A percentile compares a stretch with the other conserved stretches of the same genome.
Evolutionary conservation across 208 protist genomes (phyloP).

Genomic region (Porcisia hertigi): DNA sequence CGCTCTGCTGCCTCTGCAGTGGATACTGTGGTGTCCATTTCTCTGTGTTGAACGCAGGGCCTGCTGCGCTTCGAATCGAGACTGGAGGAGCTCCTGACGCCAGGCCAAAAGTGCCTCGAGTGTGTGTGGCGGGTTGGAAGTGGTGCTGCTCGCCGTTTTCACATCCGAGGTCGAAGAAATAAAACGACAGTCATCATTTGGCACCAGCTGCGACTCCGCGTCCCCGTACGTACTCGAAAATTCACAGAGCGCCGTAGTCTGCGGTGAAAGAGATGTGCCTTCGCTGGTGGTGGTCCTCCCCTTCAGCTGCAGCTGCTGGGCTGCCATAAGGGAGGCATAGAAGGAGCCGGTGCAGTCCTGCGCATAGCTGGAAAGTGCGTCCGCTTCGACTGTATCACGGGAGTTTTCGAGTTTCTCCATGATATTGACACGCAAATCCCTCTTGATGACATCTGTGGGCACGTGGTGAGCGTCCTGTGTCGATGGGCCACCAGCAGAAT

Average conservation of each 20-base stretch:
- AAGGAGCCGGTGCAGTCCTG: slow-evolving; percentile 5
- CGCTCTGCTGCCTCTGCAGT: too few relatives aligned
- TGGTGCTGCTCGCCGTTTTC: not conserved
- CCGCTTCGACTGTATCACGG: too few relatives aligned
- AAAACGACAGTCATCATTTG: not conserved
- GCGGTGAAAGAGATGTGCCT: too few relatives aligned
- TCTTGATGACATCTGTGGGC: too few relatives aligned
- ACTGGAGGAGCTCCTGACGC: slow-evolving; percentile 3
- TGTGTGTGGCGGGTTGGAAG: not conserved
- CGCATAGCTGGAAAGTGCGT: too few relatives aligned
- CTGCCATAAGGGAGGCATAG: slow-evolving; percentile 13
- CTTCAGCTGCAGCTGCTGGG: slow-evolving; percentile 4
- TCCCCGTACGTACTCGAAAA: not conserved
- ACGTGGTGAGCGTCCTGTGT: too few relatives aligned
- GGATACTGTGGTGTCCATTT: too few relatives aligned
- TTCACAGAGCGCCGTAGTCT: not conserved
- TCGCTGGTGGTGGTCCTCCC: too few relatives aligned
- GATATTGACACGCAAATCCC: too few relatives aligned
- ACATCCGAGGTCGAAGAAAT: not conserved
- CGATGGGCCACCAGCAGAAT: too few relatives aligned
- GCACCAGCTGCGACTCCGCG: not conserved
- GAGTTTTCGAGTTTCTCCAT: too few relatives aligned
- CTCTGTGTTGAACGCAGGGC: too few relatives aligned
- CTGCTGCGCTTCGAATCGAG: not conserved
- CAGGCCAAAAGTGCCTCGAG: slow-evolving; percentile 5